Conservation (phyloP, 2,329 filamentous ascomycete genomes). For the Pseudonectria foliicola region DNA sequence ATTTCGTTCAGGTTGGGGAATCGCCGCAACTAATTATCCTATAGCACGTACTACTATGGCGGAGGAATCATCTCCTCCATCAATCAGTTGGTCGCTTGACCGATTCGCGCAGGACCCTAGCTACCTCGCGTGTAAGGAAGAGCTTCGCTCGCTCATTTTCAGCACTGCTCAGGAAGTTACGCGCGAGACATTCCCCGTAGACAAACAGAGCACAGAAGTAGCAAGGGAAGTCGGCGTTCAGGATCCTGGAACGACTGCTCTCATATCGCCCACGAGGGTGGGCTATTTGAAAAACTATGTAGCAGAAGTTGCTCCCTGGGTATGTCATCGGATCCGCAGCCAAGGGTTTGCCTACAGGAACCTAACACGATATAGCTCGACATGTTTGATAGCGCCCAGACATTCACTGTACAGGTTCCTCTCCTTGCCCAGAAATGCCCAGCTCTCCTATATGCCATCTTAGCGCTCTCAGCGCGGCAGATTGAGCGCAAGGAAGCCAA, state of each 20-base stretch:
- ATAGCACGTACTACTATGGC: slow-evolving; percentile 1
- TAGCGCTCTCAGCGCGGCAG: slow-evolving; percentile 48
- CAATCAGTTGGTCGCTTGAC: slow-evolving; percentile 26
- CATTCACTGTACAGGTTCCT: slow-evolving; percentile 46
- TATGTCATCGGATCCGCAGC: slow-evolving; percentile 14
- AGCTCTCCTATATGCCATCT: slow-evolving; percentile 42
- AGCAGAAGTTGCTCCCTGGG: slow-evolving; percentile 46
- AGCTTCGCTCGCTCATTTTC: slow-evolving; percentile 39
- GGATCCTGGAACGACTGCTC: slow-evolving; percentile 17
- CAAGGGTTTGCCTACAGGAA: neutral
- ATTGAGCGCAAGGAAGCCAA: slow-evolving; percentile 41
- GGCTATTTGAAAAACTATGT: slow-evolving; percentile 43
- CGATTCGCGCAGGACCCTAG: slow-evolving; percentile 33
- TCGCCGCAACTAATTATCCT: too few relatives aligned
- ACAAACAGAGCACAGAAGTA: slow-evolving; percentile 12
- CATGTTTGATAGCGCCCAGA: slow-evolving; percentile 48
- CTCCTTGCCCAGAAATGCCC: slow-evolving; percentile 39
- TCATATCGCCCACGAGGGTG: too few relatives aligned
- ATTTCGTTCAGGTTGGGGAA: too few relatives aligned
- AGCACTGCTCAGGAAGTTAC: slow-evolving; percentile 37
- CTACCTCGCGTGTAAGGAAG: slow-evolving; percentile 39
- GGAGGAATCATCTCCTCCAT: slow-evolving; percentile 20
- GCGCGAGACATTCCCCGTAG: slow-evolving; percentile 29
- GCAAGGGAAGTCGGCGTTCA: slow-evolving; percentile 15
- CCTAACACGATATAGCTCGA: slow-evolving; percentile 36